Evolutionary conservation across 140 eudicot genomes (phyloP).

Genomic region (Senecio squalidus): DNA sequence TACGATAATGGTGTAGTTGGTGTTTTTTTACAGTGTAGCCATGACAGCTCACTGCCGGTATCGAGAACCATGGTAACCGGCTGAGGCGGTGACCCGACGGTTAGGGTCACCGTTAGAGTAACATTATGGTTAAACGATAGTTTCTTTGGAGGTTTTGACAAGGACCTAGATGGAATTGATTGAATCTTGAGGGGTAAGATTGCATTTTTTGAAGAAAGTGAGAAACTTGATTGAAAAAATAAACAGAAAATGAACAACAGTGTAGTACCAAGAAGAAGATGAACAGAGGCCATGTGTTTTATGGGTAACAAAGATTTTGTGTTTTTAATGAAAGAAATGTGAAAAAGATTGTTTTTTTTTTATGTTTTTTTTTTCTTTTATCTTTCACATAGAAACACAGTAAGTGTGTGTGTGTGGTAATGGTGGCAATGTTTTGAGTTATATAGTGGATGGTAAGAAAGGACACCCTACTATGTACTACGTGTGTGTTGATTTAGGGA

Average conservation of each 20-base stretch:
- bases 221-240: conserved; percentile 13
- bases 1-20: conserved; percentile 36
- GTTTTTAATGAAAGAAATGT: conserved; percentile 11
- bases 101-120: conserved; percentile 47
- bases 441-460: conserved; percentile 16
- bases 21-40: conserved; percentile 64
- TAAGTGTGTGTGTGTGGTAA: conserved; percentile 18
- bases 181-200: conserved; percentile 56
- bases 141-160: conserved; percentile 39
- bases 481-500: conserved; percentile 29
- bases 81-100: conserved; percentile 74
- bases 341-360: conserved; percentile 10
- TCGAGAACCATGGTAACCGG: conserved; percentile 70
- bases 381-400: conserved; percentile 24
- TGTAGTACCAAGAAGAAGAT: conserved; percentile 13
- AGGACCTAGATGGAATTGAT: conserved; percentile 28
- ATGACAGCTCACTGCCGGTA: conserved; percentile 76
- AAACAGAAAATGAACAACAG: conserved; percentile 12
- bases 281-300: conserved; percentile 27
- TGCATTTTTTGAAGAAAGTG: conserved; percentile 25
- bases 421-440: conserved; percentile 28
- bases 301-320: conserved; percentile 18
- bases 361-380: conserved; percentile 1
- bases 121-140: conserved; percentile 69
- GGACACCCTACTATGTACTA: conserved; percentile 33